Conservation (phyloP, 495 filamentous ascomycete genomes). For the Hypoxylon intermedium region DNA sequence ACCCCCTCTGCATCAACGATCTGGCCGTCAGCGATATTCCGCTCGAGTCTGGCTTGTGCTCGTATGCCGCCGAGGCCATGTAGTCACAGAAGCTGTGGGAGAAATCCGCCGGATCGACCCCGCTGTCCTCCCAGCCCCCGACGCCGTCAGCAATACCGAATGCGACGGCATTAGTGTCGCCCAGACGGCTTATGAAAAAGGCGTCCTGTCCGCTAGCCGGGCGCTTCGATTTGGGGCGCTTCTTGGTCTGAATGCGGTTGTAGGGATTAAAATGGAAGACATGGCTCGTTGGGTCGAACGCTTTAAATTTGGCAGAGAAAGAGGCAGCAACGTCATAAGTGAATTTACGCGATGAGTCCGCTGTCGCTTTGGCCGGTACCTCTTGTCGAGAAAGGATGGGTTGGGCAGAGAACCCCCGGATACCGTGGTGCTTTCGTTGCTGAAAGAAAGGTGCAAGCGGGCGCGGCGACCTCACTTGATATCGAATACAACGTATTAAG, state of each 20-base stretch:
- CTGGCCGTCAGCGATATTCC: constrained; percentile 63
- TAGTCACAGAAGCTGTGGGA: constrained; percentile 92
- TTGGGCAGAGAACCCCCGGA: constrained; percentile 32
- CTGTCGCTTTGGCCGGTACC: constrained; percentile 3
- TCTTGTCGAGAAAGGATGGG: constrained; percentile 24
- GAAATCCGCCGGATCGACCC: constrained; percentile 93
- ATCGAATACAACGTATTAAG: constrained; percentile 13
- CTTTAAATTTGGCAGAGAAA: constrained; percentile 77
- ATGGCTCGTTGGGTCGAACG: constrained; percentile 73
- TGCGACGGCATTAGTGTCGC: constrained; percentile 66
- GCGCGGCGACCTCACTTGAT: constrained; percentile 10
- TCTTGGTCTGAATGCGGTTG: constrained; percentile 60
- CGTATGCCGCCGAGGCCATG: constrained; percentile 77
- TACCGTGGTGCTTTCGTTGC: constrained; percentile 5
- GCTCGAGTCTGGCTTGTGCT: constrained; percentile 45
- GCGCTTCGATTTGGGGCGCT: constrained; percentile 60
- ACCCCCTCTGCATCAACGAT: constrained; percentile 80
- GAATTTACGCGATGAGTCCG: constrained; percentile 50
- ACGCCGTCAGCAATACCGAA: constrained; percentile 94
- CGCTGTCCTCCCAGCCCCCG: constrained; percentile 89
- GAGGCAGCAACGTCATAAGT: constrained; percentile 72
- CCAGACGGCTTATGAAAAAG: constrained; percentile 84
- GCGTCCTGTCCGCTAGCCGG: constrained; percentile 91
- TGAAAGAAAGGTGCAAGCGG: constrained; percentile 3
- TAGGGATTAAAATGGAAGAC: constrained; percentile 78